These are phyloP conservation scores for Fraxinus paxiana DNA, from an alignment of 305 asterid species.

Conservation along the genomic window DNA sequence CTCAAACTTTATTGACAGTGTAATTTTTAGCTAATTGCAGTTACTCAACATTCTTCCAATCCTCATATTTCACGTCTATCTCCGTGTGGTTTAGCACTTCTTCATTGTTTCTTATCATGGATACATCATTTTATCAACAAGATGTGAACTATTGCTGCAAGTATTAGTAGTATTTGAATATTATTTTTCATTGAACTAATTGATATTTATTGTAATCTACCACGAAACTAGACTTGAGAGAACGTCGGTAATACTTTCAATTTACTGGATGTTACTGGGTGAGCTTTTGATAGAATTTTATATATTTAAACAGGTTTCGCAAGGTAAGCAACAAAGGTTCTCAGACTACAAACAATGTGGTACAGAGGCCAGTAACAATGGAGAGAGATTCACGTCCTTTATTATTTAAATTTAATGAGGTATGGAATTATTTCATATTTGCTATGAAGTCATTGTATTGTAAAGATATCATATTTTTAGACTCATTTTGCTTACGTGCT, in stretches of 20 bases:
- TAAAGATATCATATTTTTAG: neutral
- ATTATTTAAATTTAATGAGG: constrained; percentile 84
- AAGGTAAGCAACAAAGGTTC: constrained; percentile 49
- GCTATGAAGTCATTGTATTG: neutral
- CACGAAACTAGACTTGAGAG: neutral
- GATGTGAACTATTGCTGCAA: neutral
- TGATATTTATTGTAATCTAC: neutral
- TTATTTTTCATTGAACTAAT: neutral
- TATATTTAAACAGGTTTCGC: constrained; percentile 49
- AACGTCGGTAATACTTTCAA: neutral
- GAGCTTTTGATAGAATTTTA: constrained; percentile 8
- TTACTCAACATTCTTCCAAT: neutral
- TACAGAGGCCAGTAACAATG: constrained; percentile 35
- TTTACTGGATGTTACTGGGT: neutral
- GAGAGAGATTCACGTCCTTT: constrained; percentile 75
- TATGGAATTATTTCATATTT: constrained; percentile 22
- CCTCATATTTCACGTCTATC: neutral
- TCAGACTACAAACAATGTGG: constrained; percentile 24
- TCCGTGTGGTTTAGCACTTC: neutral
- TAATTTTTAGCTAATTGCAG: neutral
- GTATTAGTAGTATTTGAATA: neutral
- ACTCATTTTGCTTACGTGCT: neutral
- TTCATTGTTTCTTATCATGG: neutral
- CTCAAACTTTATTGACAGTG: neutral
- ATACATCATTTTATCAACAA: neutral